phyloP scores from a whole-genome alignment of 2,329 filamentous ascomycete genomes.

The Colletotrichum sp. region DNA sequence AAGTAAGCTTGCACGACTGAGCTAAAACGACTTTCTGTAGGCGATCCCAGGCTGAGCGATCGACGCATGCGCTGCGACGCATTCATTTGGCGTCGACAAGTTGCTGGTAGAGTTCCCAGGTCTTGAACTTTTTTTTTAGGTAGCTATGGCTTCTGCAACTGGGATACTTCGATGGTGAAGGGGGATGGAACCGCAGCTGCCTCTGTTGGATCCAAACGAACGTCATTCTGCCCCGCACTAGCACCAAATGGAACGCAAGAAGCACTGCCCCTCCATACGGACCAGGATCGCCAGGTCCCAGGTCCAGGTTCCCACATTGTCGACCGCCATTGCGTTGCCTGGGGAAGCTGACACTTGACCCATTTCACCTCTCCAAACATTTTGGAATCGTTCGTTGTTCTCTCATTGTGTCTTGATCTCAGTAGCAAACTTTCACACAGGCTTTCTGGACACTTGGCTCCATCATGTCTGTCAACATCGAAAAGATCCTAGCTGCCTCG shows the following conservation, averaged over 20 bases:
- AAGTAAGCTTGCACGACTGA: neutral
- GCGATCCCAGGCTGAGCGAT: neutral
- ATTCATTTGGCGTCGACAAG: neutral
- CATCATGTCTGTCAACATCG: constrained; percentile 59
- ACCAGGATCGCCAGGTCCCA: neutral
- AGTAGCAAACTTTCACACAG: neutral
- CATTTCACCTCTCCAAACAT: neutral
- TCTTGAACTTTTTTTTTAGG: neutral
- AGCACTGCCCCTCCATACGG: constrained; percentile 17
- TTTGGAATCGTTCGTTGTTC: neutral
- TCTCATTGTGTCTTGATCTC: neutral
- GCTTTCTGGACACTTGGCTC: neutral
- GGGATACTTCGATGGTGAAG: neutral
- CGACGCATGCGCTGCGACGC: neutral
- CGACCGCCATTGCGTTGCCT: constrained; percentile 20
- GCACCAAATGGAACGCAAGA: neutral
- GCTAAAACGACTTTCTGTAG: neutral
- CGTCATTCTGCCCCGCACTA: constrained; percentile 22
- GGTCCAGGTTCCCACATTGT: constrained; percentile 13
- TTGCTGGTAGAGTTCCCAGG: neutral
- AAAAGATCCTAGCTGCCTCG: constrained; percentile 81
- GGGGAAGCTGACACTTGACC: neutral
- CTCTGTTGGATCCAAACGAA: neutral
- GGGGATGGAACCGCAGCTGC: neutral
- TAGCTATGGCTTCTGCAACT: neutral